Evolutionary conservation across 805 yeast genomes (phyloP).

Genomic region (Lipomyces oligophaga): DNA sequence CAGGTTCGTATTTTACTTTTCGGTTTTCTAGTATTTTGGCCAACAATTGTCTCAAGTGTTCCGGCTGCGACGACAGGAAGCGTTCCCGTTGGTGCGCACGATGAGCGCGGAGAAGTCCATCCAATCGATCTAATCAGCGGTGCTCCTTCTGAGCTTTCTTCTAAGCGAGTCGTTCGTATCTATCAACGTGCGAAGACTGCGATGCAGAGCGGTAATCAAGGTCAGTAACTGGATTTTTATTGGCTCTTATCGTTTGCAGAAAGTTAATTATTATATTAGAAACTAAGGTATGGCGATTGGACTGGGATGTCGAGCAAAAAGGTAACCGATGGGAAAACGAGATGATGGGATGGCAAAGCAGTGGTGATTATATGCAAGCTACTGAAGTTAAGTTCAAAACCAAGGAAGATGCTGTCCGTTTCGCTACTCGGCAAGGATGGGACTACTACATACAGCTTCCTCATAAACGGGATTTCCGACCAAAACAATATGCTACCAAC

Average conservation of each 20-base stretch:
- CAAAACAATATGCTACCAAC: conserved; percentile 42
- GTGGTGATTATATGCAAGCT: conserved; percentile 75
- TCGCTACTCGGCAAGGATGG: conserved; percentile 81
- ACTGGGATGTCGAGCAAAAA: conserved; percentile 75
- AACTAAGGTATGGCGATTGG: conserved; percentile 61
- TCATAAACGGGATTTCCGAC: conserved; percentile 63
- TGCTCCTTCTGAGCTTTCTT: conserved; percentile 63
- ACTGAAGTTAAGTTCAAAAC: conserved; percentile 69
- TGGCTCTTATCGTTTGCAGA: too few relatives aligned
- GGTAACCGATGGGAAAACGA: conserved; percentile 88
- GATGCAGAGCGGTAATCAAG: conserved; percentile 63
- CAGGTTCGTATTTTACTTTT: too few relatives aligned
- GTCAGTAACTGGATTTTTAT: too few relatives aligned
- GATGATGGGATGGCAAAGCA: conserved; percentile 77
- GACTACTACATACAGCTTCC: conserved; percentile 79
- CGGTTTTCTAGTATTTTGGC: too few relatives aligned
- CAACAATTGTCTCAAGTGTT: too few relatives aligned
- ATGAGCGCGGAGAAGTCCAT: conserved; percentile 32
- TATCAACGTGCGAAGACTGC: conserved; percentile 75
- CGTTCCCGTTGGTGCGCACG: too few relatives aligned
- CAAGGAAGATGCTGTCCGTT: conserved; percentile 70
- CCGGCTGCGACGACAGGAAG: too few relatives aligned
- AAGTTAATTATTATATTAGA: conserved; percentile 19
- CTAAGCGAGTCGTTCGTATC: conserved; percentile 68
- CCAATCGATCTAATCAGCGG: conserved; percentile 64